Base-by-base conservation (phyloP, 352 stramenopile genomes). In the Paralagenidium karlingii region DNA sequence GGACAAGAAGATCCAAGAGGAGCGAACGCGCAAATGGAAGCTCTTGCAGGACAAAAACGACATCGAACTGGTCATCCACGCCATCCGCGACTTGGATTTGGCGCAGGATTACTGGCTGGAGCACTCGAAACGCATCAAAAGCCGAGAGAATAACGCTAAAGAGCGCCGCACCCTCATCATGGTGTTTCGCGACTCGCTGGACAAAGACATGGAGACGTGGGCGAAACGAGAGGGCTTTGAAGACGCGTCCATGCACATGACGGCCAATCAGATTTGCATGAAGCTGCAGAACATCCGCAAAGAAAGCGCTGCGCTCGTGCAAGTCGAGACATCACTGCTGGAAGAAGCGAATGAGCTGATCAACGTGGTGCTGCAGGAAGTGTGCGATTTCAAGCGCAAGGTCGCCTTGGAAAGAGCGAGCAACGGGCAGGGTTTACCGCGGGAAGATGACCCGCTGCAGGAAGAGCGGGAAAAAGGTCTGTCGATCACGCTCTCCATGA, bases 11-110 rank as follows among this genome's bases (percentile, higher is more conserved):
- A 82, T 86, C 19, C 59, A 71, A 27, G 75, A 91, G 53, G 77
- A 91, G 43, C 67, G 77, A 1, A 82, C 68, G 3, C 63, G 78
- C 27, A 91, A 88, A 40, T 91, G 77, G 77, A 82, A 84, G 32
- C 38, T 91, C 8, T 50, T 91, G 0, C 68, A 91, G 46, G 75
- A 87, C 27, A 91, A 89, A 37, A 74, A 69, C 3, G 77, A 91
- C 34, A 58, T 86, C 22, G 77, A 91, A 45, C 47, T 91, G 8
- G 82, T 86, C 49, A 61, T 91, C 26, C 62, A 75, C 6, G 75
- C 77, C 0, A 47, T 87, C 25, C 55, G 77, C 8, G 77, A 91
- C 34, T 53, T 89, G 8, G 68, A 78, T 47, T 20, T 49, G 27
- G 53, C 29, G 8, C 28, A 28, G 5, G n/a, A 54, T 32, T 34